A percentile compares a stretch with the other conserved stretches of the same genome.
Evolutionary conservation across 345 rosid species (phyloP).

Genomic region (Erysimum cheiranthoides): DNA sequence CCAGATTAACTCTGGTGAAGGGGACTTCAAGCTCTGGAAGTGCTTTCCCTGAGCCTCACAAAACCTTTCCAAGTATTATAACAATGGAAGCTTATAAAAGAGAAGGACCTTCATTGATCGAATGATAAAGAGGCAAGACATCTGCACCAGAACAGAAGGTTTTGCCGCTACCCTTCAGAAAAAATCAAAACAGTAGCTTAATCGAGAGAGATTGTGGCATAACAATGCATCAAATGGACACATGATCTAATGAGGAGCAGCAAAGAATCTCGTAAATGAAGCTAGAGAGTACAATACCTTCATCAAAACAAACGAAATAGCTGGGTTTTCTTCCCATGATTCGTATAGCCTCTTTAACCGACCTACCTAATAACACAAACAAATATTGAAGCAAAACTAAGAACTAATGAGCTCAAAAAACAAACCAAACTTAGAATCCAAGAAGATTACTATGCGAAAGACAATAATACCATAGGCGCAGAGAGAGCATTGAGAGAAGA

Average conservation of each 20-base stretch:
- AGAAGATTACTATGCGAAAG: neutral
- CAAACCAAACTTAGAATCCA: neutral
- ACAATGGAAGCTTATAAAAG: neutral
- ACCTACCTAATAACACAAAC: conserved; percentile 54
- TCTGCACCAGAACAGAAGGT: conserved; percentile 91
- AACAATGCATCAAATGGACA: neutral
- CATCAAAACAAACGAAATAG: conserved; percentile 82
- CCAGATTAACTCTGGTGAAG: conserved; percentile 24
- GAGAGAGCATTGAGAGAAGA: conserved; percentile 81
- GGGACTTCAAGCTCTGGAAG: conserved; percentile 10
- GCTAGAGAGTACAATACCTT: conserved; percentile 59
- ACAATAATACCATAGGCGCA: conserved; percentile 62
- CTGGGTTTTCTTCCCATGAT: conserved; percentile 94
- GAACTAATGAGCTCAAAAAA: conserved; percentile 1
- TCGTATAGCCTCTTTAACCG: conserved; percentile 80
- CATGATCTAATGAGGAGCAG: neutral
- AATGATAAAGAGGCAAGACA: conserved; percentile 63
- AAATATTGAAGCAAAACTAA: neutral
- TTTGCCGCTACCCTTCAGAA: conserved; percentile 80
- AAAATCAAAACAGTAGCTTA: conserved; percentile 49
- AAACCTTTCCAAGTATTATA: conserved; percentile 12
- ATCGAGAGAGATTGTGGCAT: neutral
- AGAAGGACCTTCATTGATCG: conserved; percentile 64
- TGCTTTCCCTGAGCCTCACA: conserved; percentile 9
- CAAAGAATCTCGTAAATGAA: neutral